phyloP scores from a whole-genome alignment of 805 yeast species.

The Zygotorulaspora sp. region DNA sequence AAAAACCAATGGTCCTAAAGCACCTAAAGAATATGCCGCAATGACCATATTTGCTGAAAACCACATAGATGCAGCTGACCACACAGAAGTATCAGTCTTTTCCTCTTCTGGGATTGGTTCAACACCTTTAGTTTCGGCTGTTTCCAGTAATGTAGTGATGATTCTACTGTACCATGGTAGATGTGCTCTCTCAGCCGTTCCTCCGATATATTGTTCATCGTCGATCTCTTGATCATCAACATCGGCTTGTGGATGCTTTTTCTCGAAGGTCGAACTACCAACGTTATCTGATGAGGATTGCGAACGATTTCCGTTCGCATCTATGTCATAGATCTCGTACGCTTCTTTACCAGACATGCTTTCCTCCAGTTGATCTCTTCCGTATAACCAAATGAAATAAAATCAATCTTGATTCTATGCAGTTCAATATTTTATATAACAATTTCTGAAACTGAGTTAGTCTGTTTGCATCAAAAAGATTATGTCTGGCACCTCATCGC shows the following conservation, averaged over 20 bases:
- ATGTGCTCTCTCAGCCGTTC: conserved; percentile 16
- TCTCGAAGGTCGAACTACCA: conserved; percentile 4
- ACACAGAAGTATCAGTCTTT: conserved; percentile 58
- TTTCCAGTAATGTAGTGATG: conserved; percentile 18
- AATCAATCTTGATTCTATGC: no score
- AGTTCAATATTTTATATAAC: no score
- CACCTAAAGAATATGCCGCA: conserved; percentile 78
- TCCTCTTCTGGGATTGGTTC: conserved; percentile 77
- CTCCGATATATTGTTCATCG: conserved; percentile 12
- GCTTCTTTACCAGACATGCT: conserved; percentile 5
- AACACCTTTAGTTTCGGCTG: conserved; percentile 69
- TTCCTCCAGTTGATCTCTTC: no score
- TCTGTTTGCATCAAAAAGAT: no score
- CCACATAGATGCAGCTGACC: conserved; percentile 84
- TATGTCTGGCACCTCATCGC: no score
- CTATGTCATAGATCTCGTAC: conserved; percentile 10
- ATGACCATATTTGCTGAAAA: conserved; percentile 83
- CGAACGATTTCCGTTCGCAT: conserved; percentile 6
- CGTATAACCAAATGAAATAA: no score
- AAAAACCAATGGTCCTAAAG: conserved; percentile 57
- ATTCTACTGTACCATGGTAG: conserved; percentile 22
- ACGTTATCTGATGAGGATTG: conserved; percentile 8
- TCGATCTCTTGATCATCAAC: conserved; percentile 7
- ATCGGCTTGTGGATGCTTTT: conserved; percentile 6
- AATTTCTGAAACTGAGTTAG: no score